Evolutionary conservation across 192 early-diverging fungal genomes (phyloP).

Genomic region (Entomortierella lignicola): DNA sequence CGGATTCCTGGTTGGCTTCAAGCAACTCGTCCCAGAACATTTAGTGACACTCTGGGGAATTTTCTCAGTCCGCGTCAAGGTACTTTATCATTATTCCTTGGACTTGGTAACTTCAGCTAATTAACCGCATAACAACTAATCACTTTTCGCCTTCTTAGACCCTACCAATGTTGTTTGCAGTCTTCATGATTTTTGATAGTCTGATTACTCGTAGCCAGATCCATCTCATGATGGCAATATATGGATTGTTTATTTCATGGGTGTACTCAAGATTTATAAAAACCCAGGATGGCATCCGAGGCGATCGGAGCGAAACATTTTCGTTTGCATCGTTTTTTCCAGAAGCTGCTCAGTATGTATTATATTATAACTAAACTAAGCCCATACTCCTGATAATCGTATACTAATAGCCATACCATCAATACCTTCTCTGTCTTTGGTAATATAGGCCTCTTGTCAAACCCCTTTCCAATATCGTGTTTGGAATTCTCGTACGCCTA

Average conservation of each 20-base stretch:
- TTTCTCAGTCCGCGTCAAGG: constrained; percentile 82
- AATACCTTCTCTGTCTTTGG: not conserved
- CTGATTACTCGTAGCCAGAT: constrained; percentile 62
- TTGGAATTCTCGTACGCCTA: constrained; percentile 66
- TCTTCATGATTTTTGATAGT: constrained; percentile 56
- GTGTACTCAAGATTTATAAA: constrained; percentile 89
- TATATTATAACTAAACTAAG: not conserved
- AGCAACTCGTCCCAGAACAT: constrained; percentile 92
- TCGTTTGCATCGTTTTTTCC: constrained; percentile 94
- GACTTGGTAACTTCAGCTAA: not conserved
- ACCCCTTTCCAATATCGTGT: constrained; percentile 70
- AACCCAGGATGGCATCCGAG: constrained; percentile 79
- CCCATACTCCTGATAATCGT: too few relatives aligned
- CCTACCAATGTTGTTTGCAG: constrained; percentile 60
- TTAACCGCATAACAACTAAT: not conserved
- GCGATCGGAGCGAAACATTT: constrained; percentile 93
- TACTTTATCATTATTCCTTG: constrained; percentile 28
- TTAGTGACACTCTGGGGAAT: constrained; percentile 72
- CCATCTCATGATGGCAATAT: constrained; percentile 76
- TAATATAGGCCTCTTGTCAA: constrained; percentile 69
- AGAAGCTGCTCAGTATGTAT: constrained; percentile 75
- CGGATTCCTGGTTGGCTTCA: constrained; percentile 88
- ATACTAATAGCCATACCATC: not conserved
- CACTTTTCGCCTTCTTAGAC: constrained; percentile 30
- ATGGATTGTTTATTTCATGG: constrained; percentile 82